phyloP scores from a whole-genome alignment of 2,329 filamentous ascomycete genomes.

The Diaporthe sp. region DNA sequence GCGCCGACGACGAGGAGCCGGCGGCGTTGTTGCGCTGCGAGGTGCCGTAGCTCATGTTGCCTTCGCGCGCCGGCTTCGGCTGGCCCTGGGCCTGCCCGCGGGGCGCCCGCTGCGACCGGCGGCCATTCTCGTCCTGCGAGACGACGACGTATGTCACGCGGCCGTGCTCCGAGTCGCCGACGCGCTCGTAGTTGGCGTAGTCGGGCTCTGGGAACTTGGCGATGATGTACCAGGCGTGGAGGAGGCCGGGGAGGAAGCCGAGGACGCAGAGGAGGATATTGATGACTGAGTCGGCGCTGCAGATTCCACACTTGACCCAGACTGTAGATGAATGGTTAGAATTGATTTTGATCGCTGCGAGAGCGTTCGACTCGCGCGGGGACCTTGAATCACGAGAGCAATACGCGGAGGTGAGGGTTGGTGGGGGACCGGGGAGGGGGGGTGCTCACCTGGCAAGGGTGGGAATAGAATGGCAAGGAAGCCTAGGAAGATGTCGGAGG shows the following conservation, averaged over 20 bases:
- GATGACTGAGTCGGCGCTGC: slow-evolving; percentile 91
- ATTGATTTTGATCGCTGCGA: neutral
- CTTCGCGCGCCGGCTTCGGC: slow-evolving; percentile 51
- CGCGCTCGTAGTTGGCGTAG: slow-evolving; percentile 75
- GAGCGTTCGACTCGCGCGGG: neutral
- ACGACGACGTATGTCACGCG: slow-evolving; percentile 86
- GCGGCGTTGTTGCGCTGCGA: slow-evolving; percentile 47
- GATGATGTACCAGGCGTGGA: slow-evolving; percentile 99
- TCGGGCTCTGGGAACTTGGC: slow-evolving; percentile 85
- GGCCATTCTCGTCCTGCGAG: slow-evolving; percentile 57
- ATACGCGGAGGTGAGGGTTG: neutral
- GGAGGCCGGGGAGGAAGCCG: slow-evolving; percentile 85
- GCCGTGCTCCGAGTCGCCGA: slow-evolving; percentile 69
- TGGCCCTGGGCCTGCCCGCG: slow-evolving; percentile 53
- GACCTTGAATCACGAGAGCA: slow-evolving; percentile 7
- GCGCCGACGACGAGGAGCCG: slow-evolving; percentile 47
- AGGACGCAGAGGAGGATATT: slow-evolving; percentile 91
- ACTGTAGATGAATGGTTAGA: slow-evolving; percentile 68
- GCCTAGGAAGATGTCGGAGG: slow-evolving; percentile 73
- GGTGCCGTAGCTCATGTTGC: slow-evolving; percentile 64
- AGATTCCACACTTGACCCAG: slow-evolving; percentile 97
- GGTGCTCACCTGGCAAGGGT: slow-evolving; percentile 71
- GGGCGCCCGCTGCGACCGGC: slow-evolving; percentile 48
- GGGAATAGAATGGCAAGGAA: slow-evolving; percentile 76
- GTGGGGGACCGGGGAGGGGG: neutral